phyloP scores from a whole-genome alignment of 2,329 filamentous ascomycete species.

The Penicillium janthinellum region DNA sequence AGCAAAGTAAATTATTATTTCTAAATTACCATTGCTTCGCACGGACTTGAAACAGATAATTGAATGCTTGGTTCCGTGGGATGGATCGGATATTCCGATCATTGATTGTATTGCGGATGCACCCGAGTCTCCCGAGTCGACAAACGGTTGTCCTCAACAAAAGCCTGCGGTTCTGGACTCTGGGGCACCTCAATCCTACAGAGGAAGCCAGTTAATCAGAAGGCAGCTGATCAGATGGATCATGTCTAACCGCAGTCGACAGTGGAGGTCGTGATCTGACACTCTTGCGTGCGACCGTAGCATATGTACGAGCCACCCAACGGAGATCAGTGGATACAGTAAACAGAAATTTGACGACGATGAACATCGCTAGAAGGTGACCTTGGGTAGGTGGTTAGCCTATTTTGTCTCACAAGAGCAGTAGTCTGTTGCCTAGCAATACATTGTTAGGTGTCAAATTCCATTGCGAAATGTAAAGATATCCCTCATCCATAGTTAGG shows the following conservation, averaged over 20 bases:
- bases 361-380: background rate
- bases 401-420: background rate
- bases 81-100: background rate
- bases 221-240: background rate
- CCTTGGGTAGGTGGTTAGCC: background rate
- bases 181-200: too few relatives aligned
- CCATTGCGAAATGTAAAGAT: background rate
- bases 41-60: background rate
- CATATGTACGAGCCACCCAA: slow-evolving; percentile 1
- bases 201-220: background rate
- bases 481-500: background rate
- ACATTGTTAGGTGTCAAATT: background rate
- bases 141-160: background rate
- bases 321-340: slow-evolving; percentile 16
- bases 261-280: slow-evolving; percentile 5
- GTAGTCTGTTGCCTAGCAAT: background rate
- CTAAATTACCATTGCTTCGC: background rate
- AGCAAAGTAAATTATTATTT: too few relatives aligned
- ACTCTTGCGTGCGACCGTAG: slow-evolving; percentile 10
- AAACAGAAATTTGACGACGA: background rate
- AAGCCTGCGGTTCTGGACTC: background rate
- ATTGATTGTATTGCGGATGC: slow-evolving; percentile 14
- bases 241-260: background rate
- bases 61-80: background rate
- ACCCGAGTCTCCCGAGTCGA: slow-evolving; percentile 1